phyloP scores from a whole-genome alignment of 2,329 filamentous ascomycete genomes.

The Nemania bipapillata region DNA sequence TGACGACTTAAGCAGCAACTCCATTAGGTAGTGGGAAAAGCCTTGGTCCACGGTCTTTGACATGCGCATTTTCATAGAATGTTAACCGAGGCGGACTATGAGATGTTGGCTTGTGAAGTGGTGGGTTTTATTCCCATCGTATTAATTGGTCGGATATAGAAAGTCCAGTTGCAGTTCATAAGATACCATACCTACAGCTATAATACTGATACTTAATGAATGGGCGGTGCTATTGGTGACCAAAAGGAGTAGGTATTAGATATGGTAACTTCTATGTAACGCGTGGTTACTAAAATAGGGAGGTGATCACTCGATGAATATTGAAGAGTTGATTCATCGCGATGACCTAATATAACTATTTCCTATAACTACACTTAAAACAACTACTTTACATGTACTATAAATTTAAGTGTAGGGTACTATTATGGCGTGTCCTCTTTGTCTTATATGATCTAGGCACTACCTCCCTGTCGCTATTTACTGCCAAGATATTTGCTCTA shows the following conservation, averaged over 20 bases:
- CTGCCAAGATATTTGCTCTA: neutral
- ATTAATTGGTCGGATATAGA: neutral
- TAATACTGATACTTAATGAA: neutral
- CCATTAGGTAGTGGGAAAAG: neutral
- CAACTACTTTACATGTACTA: no score
- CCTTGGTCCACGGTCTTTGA: neutral
- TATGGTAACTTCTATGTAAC: no score
- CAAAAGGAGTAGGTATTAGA: no score
- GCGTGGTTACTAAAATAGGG: no score
- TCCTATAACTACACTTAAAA: no score
- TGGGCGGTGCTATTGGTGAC: neutral
- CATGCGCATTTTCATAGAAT: neutral
- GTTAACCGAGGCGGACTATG: neutral
- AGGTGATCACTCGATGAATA: no score
- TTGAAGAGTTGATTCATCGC: no score
- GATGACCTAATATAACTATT: no score
- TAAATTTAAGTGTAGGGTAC: no score
- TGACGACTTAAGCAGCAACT: constrained; percentile 6
- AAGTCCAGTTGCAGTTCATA: neutral
- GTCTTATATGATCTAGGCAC: no score
- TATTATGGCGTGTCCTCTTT: no score
- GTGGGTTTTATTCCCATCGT: neutral
- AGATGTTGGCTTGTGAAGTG: neutral
- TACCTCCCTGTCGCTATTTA: neutral
- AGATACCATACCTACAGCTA: neutral